Conservation (phyloP, 2,329 filamentous ascomycete genomes). For the Pseudogymnoascus sp. region DNA sequence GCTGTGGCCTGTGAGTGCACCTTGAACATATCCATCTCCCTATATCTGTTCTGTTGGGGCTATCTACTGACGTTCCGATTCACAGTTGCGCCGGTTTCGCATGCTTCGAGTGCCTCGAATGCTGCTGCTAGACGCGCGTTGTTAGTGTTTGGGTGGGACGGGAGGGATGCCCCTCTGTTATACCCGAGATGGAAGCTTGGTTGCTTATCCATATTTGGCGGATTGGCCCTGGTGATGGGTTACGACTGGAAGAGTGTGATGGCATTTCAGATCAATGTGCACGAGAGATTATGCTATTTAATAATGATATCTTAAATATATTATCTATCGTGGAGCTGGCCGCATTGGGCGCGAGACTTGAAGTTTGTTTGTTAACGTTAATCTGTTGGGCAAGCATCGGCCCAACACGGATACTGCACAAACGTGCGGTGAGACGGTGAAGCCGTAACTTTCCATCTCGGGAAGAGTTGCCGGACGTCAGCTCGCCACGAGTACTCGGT, state of each 20-base stretch:
- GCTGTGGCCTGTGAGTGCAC: conserved; percentile 19
- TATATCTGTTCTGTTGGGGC: background rate
- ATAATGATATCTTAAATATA: background rate
- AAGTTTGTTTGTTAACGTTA: background rate
- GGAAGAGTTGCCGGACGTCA: background rate
- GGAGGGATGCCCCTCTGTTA: background rate
- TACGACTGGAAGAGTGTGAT: background rate
- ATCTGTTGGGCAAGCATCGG: background rate
- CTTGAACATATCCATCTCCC: background rate
- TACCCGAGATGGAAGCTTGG: background rate
- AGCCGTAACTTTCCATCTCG: background rate
- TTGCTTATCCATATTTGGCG: background rate
- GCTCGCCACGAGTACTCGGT: background rate
- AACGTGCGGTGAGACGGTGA: background rate
- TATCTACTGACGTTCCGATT: background rate
- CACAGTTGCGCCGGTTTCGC: conserved; percentile 19
- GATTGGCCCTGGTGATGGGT: conserved; percentile 13
- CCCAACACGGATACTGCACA: background rate
- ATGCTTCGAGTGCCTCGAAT: conserved; percentile 22
- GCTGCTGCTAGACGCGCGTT: conserved; percentile 17
- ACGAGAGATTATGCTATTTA: conserved; percentile 1
- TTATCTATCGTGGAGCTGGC: background rate
- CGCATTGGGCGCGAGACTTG: background rate
- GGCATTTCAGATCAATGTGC: background rate
- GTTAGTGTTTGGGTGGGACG: background rate